phyloP scores from a whole-genome alignment of 2,329 filamentous ascomycete species.

The Hymenoscyphus scutula region DNA sequence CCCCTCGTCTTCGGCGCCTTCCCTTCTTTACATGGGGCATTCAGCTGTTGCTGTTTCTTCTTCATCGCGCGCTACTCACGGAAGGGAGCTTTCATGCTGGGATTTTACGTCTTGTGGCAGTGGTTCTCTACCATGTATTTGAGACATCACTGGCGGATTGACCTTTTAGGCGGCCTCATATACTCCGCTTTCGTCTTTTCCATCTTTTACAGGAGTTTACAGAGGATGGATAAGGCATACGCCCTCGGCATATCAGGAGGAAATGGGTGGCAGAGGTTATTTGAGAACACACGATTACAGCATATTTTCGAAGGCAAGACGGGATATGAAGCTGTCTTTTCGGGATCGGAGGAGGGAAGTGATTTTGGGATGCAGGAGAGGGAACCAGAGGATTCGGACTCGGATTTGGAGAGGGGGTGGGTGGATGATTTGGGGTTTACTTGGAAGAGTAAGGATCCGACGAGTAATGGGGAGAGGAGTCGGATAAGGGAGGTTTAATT shows the following conservation, averaged over 20 bases:
- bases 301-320: slow-evolving; percentile 28
- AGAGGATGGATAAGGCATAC: slow-evolving; percentile 32
- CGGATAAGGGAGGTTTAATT: no score
- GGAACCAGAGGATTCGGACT: slow-evolving; percentile 13
- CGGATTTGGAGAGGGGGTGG: slow-evolving; percentile 27
- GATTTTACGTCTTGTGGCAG: slow-evolving; percentile 77
- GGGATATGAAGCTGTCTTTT: slow-evolving; percentile 24
- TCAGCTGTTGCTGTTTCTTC: slow-evolving; percentile 89
- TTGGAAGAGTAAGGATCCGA: slow-evolving; percentile 20
- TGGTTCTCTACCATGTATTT: slow-evolving; percentile 99
- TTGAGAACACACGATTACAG: slow-evolving; percentile 28
- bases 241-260: slow-evolving; percentile 28
- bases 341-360: slow-evolving; percentile 11
- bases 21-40: slow-evolving; percentile 88
- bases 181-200: slow-evolving; percentile 74
- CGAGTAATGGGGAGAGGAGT: background rate
- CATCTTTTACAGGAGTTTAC: slow-evolving; percentile 31
- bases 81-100: slow-evolving; percentile 69
- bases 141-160: slow-evolving; percentile 91
- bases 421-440: slow-evolving; percentile 23
- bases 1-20: slow-evolving; percentile 92
- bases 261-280: slow-evolving; percentile 33
- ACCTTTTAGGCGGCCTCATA: slow-evolving; percentile 80
- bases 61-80: slow-evolving; percentile 48
- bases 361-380: slow-evolving; percentile 10